Percentiles rank a stretch among this genome's conserved stretches.
These are phyloP conservation scores for Pichia sp. DNA, from an alignment of 1,139 yeast genomes.

Conservation along the genomic window DNA sequence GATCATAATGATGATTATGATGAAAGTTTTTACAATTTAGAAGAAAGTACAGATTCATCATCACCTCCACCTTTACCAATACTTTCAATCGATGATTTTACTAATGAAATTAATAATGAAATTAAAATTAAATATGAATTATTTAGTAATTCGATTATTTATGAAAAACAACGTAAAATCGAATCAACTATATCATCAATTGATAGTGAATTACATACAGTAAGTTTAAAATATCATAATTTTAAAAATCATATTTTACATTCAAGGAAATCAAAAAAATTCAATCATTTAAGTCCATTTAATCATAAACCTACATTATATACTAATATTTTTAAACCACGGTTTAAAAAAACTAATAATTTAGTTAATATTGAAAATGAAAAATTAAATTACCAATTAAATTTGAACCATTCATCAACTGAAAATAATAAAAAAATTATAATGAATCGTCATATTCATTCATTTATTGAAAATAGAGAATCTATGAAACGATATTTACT, in stretches of 20 bases:
- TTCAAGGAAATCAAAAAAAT: no score
- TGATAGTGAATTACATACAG: conserved; percentile 1
- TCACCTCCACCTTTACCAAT: neutral
- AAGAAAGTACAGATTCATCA: neutral
- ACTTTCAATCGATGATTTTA: no score
- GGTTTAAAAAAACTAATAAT: neutral
- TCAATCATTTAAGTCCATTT: neutral
- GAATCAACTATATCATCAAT: conserved; percentile 1
- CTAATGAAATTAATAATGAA: conserved; percentile 2
- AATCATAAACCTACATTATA: conserved; percentile 3
- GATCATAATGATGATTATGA: conserved; percentile 1
- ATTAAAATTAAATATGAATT: conserved; percentile 4
- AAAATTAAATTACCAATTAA: neutral
- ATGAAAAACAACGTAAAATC: neutral
- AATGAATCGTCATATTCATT: neutral
- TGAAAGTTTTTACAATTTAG: neutral
- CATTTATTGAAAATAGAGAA: conserved; percentile 8
- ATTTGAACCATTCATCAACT: neutral
- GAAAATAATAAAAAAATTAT: conserved; percentile 1
- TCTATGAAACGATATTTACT: conserved; percentile 3
- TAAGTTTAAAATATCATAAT: neutral
- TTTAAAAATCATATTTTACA: conserved; percentile 1
- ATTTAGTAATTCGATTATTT: neutral
- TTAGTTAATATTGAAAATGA: neutral
- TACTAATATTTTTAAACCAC: neutral